These are phyloP conservation scores for Yamadazyma olivae DNA, from an alignment of 805 yeast genomes.

Conservation along the genomic window DNA sequence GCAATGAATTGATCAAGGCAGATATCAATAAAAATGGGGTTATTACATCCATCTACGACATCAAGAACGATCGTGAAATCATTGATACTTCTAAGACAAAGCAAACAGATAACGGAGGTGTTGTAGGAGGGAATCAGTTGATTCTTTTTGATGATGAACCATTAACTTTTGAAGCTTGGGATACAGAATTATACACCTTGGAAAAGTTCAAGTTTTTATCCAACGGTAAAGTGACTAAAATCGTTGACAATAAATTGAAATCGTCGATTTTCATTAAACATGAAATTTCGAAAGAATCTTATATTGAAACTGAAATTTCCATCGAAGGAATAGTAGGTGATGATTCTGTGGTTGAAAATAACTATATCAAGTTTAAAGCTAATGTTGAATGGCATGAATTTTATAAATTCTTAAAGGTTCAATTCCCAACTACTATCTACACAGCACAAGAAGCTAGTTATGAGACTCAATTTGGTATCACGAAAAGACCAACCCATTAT, in stretches of 20 bases:
- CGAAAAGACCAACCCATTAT: constrained; percentile 89
- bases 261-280: constrained; percentile 64
- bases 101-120: constrained; percentile 31
- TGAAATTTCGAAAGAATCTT: constrained; percentile 53
- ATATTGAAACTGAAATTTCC: constrained; percentile 66
- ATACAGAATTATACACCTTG: constrained; percentile 85
- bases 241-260: constrained; percentile 54
- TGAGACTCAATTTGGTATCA: constrained; percentile 92
- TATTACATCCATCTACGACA: constrained; percentile 62
- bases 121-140: constrained; percentile 72
- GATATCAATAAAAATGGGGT: constrained; percentile 50
- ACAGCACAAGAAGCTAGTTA: constrained; percentile 71
- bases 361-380: constrained; percentile 34
- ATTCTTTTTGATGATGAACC: constrained; percentile 89
- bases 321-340: constrained; percentile 53
- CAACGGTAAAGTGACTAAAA: constrained; percentile 37
- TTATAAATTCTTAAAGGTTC: constrained; percentile 87
- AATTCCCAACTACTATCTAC: constrained; percentile 84
- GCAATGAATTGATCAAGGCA: constrained; percentile 62
- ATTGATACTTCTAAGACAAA: constrained; percentile 55
- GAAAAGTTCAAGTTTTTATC: constrained; percentile 57
- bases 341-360: constrained; percentile 18
- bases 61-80: constrained; percentile 55
- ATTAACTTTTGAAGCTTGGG: constrained; percentile 94
- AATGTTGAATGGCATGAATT: constrained; percentile 83